Percentiles rank a stretch among this genome's conserved stretches.
Evolutionary conservation across 2,329 filamentous ascomycete species (phyloP).

Genomic region (Penicillium freii): DNA sequence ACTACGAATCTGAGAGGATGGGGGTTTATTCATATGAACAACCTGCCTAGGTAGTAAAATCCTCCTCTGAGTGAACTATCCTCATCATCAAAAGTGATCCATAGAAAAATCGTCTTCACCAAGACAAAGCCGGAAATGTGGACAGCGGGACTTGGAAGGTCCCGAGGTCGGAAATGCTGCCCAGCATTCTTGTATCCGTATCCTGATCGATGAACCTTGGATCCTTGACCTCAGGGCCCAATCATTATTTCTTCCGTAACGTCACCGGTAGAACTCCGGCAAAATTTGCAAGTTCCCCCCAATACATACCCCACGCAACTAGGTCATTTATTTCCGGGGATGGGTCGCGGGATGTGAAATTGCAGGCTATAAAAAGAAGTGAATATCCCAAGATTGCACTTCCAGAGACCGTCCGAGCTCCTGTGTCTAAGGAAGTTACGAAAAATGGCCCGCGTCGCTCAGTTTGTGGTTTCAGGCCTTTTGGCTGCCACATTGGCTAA

Average conservation of each 20-base stretch:
- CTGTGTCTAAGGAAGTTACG: not conserved
- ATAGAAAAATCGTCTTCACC: too few relatives aligned
- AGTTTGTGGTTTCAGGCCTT: conserved; percentile 6
- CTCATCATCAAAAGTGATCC: not conserved
- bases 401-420: not conserved
- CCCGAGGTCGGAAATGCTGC: not conserved
- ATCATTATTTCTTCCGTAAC: not conserved
- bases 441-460: not conserved
- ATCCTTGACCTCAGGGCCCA: not conserved
- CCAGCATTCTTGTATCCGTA: not conserved
- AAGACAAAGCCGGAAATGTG: not conserved
- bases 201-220: not conserved
- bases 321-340: not conserved
- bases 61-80: not conserved
- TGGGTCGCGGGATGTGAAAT: too few relatives aligned
- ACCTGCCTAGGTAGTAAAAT: too few relatives aligned
- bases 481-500: conserved; percentile 5
- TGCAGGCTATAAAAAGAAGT: not conserved
- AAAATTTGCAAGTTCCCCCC: not conserved
- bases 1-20: not conserved
- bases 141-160: too few relatives aligned
- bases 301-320: not conserved
- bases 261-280: not conserved
- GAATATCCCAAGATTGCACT: not conserved
- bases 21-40: not conserved